Evolutionary conservation across 202 grass and related monocot genomes (phyloP).

Genomic region (Saccharum hybrid): DNA sequence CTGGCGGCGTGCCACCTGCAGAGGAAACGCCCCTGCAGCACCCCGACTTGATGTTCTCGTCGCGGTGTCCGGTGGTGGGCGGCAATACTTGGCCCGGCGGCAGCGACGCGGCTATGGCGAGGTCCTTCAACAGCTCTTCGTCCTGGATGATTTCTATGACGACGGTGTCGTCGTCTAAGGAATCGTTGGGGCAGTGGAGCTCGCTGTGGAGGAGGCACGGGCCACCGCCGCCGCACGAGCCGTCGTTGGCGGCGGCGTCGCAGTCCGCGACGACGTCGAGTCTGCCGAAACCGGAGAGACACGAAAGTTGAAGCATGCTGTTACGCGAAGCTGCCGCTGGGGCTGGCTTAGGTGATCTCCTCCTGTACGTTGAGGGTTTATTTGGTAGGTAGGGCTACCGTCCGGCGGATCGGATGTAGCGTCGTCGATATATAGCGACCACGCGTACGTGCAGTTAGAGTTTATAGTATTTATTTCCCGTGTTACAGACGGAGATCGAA

Average conservation of each 20-base stretch:
- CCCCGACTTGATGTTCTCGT: too few species aligned
- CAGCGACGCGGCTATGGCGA: neutral
- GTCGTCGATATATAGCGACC: too few species aligned
- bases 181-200: slow-evolving; percentile 41
- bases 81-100: neutral
- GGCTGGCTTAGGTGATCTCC: too few species aligned
- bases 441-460: too few species aligned
- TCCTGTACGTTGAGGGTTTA: too few species aligned
- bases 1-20: neutral
- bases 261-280: neutral
- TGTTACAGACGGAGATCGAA: too few species aligned
- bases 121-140: neutral
- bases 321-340: neutral
- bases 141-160: neutral
- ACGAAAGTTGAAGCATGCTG: neutral
- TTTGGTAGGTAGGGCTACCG: too few species aligned
- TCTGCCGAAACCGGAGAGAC: neutral
- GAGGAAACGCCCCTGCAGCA: too few species aligned
- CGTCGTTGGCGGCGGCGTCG: neutral
- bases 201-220: neutral
- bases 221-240: neutral
- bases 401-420: too few species aligned
- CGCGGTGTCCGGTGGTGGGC: neutral
- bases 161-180: neutral
- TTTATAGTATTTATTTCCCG: too few species aligned